Evolutionary conservation across 805 yeast species (phyloP).

Genomic region (Candida piceae): DNA sequence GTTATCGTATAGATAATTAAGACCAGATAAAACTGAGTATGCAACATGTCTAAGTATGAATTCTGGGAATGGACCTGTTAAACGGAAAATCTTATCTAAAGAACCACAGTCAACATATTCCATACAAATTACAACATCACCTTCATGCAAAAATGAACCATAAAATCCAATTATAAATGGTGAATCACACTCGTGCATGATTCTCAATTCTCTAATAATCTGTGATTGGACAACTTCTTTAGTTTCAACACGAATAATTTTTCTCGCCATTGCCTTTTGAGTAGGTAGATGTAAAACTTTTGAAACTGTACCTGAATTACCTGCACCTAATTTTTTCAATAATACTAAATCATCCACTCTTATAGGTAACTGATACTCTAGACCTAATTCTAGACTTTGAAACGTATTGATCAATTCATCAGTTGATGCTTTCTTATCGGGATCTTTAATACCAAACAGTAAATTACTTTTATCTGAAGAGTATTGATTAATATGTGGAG

Average conservation of each 20-base stretch:
- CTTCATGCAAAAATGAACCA: slow-evolving; percentile 77
- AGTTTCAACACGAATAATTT: slow-evolving; percentile 79
- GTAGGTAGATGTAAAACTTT: slow-evolving; percentile 88
- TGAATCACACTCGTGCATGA: slow-evolving; percentile 83
- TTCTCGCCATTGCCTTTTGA: slow-evolving; percentile 84
- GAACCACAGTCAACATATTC: slow-evolving; percentile 96
- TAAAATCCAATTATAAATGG: slow-evolving; percentile 84
- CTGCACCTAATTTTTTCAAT: slow-evolving; percentile 78
- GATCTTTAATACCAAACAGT: slow-evolving; percentile 20
- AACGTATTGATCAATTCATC: slow-evolving; percentile 39
- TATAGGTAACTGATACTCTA: slow-evolving; percentile 48
- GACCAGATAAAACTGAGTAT: slow-evolving; percentile 71
- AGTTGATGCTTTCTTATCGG: slow-evolving; percentile 28
- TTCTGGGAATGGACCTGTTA: slow-evolving; percentile 62
- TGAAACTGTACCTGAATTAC: slow-evolving; percentile 89
- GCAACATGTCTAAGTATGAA: slow-evolving; percentile 68
- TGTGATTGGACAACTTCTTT: slow-evolving; percentile 76
- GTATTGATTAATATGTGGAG: neutral
- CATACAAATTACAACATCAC: slow-evolving; percentile 85
- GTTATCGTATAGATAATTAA: slow-evolving; percentile 71
- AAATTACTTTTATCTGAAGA: slow-evolving; percentile 11
- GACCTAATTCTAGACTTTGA: slow-evolving; percentile 46
- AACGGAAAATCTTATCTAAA: slow-evolving; percentile 66
- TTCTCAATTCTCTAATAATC: slow-evolving; percentile 80
- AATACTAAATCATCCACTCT: slow-evolving; percentile 66